Evolutionary conservation across 768 basidiomycete species (phyloP).

Genomic region (Calocybe indica): DNA sequence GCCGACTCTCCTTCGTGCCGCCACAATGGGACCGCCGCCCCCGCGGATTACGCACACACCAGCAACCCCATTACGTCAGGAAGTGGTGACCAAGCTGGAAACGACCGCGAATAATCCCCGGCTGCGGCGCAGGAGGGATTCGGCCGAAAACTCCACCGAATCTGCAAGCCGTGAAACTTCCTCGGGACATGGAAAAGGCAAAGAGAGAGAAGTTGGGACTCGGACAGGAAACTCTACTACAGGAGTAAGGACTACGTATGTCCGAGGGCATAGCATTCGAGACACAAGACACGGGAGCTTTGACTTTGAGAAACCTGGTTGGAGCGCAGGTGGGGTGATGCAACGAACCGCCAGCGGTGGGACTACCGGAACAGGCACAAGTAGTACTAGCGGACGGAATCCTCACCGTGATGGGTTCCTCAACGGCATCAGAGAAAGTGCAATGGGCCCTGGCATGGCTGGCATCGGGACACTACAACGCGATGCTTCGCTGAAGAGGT

Average conservation of each 20-base stretch:
- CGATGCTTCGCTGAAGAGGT: conserved; percentile 32
- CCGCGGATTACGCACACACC: conserved; percentile 28
- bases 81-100: neutral
- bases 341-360: conserved; percentile 42
- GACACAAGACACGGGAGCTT: conserved; percentile 66
- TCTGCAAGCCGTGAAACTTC: neutral
- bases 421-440: conserved; percentile 25
- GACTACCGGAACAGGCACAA: conserved; percentile 24
- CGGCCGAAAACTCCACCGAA: too few species aligned
- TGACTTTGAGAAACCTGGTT: conserved; percentile 68
- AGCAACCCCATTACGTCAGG: conserved; percentile 18
- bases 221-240: neutral
- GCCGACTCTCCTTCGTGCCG: conserved; percentile 5
- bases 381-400: conserved; percentile 20
- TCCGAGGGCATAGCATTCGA: conserved; percentile 16
- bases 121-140: too few species aligned
- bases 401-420: conserved; percentile 10
- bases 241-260: neutral
- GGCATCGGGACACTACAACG: conserved; percentile 40
- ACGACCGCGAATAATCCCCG: neutral
- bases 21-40: conserved; percentile 7
- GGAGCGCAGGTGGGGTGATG: conserved; percentile 25
- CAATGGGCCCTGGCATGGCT: conserved; percentile 34
- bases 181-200: neutral
- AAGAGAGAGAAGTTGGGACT: conserved; percentile 4